Evolutionary conservation across 768 basidiomycete genomes (phyloP).

Genomic region (Kwoniella newhampshirensis): DNA sequence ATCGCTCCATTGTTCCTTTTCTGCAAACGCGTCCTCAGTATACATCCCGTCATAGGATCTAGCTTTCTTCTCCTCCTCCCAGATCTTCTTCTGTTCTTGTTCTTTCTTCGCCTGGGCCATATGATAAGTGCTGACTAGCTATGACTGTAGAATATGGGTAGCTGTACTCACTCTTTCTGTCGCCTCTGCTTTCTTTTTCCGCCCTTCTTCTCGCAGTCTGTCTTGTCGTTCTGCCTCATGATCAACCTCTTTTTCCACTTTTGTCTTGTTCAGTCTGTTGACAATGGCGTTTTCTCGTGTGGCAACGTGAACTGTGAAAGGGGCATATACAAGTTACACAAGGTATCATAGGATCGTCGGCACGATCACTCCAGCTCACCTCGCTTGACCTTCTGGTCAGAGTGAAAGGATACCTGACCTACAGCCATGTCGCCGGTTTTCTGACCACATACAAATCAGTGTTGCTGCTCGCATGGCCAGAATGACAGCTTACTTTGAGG

Average conservation of each 20-base stretch:
- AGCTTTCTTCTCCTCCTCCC: slow-evolving; percentile 84
- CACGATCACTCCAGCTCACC: slow-evolving; percentile 55
- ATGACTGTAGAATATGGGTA: background rate
- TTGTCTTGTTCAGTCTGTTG: slow-evolving; percentile 92
- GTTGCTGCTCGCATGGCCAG: too few species aligned
- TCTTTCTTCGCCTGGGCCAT: slow-evolving; percentile 71
- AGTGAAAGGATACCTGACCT: slow-evolving; percentile 93
- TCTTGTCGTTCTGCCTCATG: slow-evolving; percentile 86
- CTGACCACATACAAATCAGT: slow-evolving; percentile 56
- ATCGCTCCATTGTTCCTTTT: slow-evolving; percentile 57
- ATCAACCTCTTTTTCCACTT: slow-evolving; percentile 75
- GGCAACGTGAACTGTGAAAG: slow-evolving; percentile 65
- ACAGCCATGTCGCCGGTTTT: slow-evolving; percentile 99
- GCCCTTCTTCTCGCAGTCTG: slow-evolving; percentile 58
- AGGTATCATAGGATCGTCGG: background rate
- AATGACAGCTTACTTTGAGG: slow-evolving; percentile 65
- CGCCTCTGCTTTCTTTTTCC: slow-evolving; percentile 65
- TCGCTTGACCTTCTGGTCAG: slow-evolving; percentile 82
- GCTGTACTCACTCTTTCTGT: slow-evolving; percentile 64
- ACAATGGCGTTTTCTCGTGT: slow-evolving; percentile 84
- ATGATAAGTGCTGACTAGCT: background rate
- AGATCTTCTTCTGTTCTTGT: slow-evolving; percentile 66
- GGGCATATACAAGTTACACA: background rate
- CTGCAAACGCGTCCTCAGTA: slow-evolving; percentile 56
- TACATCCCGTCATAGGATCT: slow-evolving; percentile 82